Conservation (phyloP, 371 early-diverging fungal species). For the Mortierella sp. region DNA sequence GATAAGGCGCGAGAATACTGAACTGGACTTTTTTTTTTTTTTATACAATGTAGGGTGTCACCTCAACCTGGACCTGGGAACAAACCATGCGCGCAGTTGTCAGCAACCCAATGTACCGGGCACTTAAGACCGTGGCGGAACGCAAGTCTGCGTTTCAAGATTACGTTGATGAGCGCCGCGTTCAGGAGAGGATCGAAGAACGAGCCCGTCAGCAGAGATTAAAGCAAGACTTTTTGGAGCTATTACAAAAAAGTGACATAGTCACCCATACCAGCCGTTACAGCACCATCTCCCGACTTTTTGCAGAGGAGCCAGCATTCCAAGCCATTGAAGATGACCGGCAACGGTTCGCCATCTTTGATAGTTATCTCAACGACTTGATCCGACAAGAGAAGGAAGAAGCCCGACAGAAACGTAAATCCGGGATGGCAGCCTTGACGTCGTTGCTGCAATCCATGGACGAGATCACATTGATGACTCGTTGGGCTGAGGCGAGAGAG, state of each 20-base stretch:
- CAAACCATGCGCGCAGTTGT: constrained; percentile 88
- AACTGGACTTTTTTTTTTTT: too few species aligned
- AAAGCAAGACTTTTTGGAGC: constrained; percentile 55
- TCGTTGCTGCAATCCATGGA: constrained; percentile 66
- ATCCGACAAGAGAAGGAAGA: constrained; percentile 67
- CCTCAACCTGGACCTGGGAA: constrained; percentile 91
- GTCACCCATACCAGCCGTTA: constrained; percentile 49
- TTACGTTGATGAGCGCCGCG: constrained; percentile 70
- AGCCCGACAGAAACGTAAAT: constrained; percentile 68
- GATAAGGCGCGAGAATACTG: too few species aligned
- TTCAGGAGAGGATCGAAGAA: constrained; percentile 57
- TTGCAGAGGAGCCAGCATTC: constrained; percentile 53
- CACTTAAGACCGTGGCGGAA: constrained; percentile 81
- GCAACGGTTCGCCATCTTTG: constrained; percentile 38
- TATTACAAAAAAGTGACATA: constrained; percentile 54
- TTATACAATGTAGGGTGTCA: constrained; percentile 67
- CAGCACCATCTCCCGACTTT: constrained; percentile 35
- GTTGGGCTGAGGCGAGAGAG: constrained; percentile 75
- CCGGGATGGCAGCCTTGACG: constrained; percentile 72
- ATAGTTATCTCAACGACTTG: constrained; percentile 38
- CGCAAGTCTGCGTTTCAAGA: constrained; percentile 83
- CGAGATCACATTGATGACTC: constrained; percentile 72
- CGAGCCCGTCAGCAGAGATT: constrained; percentile 46
- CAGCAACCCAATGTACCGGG: constrained; percentile 85
- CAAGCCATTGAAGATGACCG: constrained; percentile 52